A percentile compares a stretch with the other conserved stretches of the same genome.
Evolutionary conservation across 768 basidiomycete genomes (phyloP).

Genomic region (Lactarius sp.): DNA sequence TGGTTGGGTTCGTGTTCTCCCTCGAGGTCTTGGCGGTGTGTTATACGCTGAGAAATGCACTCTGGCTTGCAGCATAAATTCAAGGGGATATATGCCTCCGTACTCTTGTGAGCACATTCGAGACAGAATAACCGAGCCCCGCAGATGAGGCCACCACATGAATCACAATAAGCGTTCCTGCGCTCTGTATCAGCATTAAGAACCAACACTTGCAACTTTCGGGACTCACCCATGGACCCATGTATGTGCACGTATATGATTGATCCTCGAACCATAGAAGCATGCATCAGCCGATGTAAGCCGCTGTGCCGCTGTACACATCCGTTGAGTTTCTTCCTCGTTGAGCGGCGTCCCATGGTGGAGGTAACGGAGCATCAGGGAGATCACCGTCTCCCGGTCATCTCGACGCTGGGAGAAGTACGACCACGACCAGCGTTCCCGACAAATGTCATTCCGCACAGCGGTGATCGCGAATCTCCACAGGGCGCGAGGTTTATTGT

Average conservation of each 20-base stretch:
- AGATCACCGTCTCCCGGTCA: constrained; percentile 27
- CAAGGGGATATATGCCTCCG: constrained; percentile 23
- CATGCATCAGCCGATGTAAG: constrained; percentile 29
- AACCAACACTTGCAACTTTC: neutral
- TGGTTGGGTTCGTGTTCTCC: constrained; percentile 32
- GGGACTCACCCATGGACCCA: constrained; percentile 25
- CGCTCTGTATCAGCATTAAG: neutral
- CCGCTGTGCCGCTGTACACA: constrained; percentile 20
- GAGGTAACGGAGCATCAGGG: constrained; percentile 27
- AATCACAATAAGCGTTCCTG: constrained; percentile 28
- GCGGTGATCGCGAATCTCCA: constrained; percentile 33
- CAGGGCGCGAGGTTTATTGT: constrained; percentile 29
- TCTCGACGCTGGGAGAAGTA: constrained; percentile 33
- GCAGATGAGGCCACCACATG: constrained; percentile 29
- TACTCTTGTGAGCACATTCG: constrained; percentile 28
- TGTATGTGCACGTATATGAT: constrained; percentile 24
- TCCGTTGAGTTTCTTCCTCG: constrained; percentile 24
- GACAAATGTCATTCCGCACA: constrained; percentile 26
- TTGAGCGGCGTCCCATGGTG: constrained; percentile 26
- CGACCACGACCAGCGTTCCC: constrained; percentile 30
- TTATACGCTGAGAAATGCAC: constrained; percentile 26
- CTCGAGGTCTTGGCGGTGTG: constrained; percentile 21
- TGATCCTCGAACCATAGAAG: constrained; percentile 28
- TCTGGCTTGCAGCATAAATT: constrained; percentile 31
- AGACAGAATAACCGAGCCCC: constrained; percentile 33